These are phyloP conservation scores for Peronospora tabacina DNA, from an alignment of 352 stramenopile species.

Conservation along the genomic window DNA sequence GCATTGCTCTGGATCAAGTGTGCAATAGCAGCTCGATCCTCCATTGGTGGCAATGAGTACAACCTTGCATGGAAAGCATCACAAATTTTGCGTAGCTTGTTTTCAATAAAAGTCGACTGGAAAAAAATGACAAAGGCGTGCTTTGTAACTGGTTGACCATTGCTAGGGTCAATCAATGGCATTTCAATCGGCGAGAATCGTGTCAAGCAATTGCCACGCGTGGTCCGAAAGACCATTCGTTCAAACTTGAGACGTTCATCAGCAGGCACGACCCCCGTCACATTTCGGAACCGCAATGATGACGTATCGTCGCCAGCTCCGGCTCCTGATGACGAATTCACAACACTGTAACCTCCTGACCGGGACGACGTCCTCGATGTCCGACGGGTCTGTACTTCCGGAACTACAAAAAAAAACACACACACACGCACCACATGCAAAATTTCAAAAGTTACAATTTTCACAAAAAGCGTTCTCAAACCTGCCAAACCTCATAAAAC, in stretches of 20 bases:
- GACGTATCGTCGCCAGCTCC: slow-evolving; percentile 31
- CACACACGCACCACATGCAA: too few species aligned
- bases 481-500: neutral
- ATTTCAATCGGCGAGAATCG: slow-evolving; percentile 95
- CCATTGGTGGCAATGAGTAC: slow-evolving; percentile 94
- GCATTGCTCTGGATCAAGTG: slow-evolving; percentile 90
- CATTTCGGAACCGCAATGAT: slow-evolving; percentile 87
- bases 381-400: slow-evolving; percentile 44
- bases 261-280: slow-evolving; percentile 90
- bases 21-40: slow-evolving; percentile 84
- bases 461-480: neutral
- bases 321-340: slow-evolving; percentile 16
- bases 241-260: slow-evolving; percentile 95
- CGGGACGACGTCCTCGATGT: slow-evolving; percentile 51
- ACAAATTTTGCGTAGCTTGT: slow-evolving; percentile 98
- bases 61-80: slow-evolving; percentile 95
- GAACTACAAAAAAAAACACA: slow-evolving; percentile 40
- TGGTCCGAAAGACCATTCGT: slow-evolving; percentile 97
- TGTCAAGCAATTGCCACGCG: slow-evolving; percentile 97
- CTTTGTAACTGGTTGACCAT: slow-evolving; percentile 80
- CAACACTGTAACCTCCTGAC: slow-evolving; percentile 46
- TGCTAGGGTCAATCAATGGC: slow-evolving; percentile 83
- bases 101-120: slow-evolving; percentile 95
- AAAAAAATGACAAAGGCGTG: slow-evolving; percentile 93
- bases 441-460: neutral